phyloP scores from a whole-genome alignment of 495 filamentous ascomycete genomes.

The Sporormia fimetaria region DNA sequence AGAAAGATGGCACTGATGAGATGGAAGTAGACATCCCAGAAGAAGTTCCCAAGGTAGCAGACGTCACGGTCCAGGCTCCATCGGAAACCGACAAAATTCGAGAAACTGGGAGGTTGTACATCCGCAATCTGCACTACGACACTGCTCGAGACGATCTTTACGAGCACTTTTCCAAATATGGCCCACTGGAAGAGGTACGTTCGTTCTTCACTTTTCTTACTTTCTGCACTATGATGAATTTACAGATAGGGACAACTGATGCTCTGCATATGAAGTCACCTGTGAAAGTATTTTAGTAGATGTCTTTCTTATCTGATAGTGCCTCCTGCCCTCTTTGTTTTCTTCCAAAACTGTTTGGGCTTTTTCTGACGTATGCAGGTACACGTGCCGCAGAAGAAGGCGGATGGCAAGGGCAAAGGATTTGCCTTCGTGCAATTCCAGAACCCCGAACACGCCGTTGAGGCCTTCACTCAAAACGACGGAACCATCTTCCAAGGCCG shows the following conservation, averaged over 20 bases:
- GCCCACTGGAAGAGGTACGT: slow-evolving; percentile 77
- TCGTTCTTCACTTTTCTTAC: slow-evolving; percentile 16
- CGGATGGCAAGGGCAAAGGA: slow-evolving; percentile 59
- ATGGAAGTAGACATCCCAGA: slow-evolving; percentile 1
- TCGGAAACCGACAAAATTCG: slow-evolving; percentile 38
- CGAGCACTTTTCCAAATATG: slow-evolving; percentile 56
- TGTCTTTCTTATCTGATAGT: slow-evolving; percentile 57
- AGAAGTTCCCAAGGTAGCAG: slow-evolving; percentile 28
- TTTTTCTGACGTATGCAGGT: slow-evolving; percentile 43
- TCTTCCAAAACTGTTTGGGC: too few species aligned
- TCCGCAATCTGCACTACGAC: slow-evolving; percentile 79
- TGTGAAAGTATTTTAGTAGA: slow-evolving; percentile 70
- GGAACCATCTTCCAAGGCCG: slow-evolving; percentile 81
- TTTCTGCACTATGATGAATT: slow-evolving; percentile 63
- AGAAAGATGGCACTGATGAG: not conserved
- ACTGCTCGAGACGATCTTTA: slow-evolving; percentile 67
- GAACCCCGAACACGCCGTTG: slow-evolving; percentile 56
- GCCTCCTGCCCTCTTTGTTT: too few species aligned
- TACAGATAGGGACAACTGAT: slow-evolving; percentile 99
- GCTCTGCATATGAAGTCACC: slow-evolving; percentile 55
- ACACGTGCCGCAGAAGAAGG: slow-evolving; percentile 62
- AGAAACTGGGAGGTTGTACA: slow-evolving; percentile 61
- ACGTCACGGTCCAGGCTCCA: slow-evolving; percentile 20
- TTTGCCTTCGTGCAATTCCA: slow-evolving; percentile 77
- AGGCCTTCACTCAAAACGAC: slow-evolving; percentile 65